Evolutionary conservation across 805 yeast species (phyloP).

Genomic region (Suhomyces xylopsoci): DNA sequence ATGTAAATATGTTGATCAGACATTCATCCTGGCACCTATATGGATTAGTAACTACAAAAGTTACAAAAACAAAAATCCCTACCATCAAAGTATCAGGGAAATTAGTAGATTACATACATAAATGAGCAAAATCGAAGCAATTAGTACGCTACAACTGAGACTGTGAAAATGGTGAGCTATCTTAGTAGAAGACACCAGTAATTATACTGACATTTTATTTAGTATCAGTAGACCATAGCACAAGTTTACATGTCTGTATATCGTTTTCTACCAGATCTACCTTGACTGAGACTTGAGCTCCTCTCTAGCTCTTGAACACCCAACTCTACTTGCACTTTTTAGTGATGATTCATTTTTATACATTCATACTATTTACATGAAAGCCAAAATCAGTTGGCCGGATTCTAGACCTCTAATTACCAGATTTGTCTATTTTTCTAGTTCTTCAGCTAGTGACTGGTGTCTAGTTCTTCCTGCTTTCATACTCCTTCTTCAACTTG

Average conservation of each 20-base stretch:
- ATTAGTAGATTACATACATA: neutral
- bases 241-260: no score
- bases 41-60: no score
- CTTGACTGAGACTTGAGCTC: no score
- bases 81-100: no score
- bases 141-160: neutral
- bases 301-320: neutral
- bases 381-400: neutral
- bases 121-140: neutral
- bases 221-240: neutral
- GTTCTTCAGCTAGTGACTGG: neutral
- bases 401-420: neutral
- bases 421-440: no score
- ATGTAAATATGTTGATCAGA: no score
- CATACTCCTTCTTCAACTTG: constrained; percentile 70
- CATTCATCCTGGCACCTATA: no score
- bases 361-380: neutral
- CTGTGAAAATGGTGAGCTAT: neutral
- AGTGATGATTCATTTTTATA: neutral
- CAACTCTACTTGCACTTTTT: neutral
- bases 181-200: neutral
- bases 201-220: no score
- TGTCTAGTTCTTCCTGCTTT: constrained; percentile 22
- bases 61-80: no score
- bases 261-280: neutral